Conservation (phyloP, 768 basidiomycete genomes). For the Amanita rubescens region DNA sequence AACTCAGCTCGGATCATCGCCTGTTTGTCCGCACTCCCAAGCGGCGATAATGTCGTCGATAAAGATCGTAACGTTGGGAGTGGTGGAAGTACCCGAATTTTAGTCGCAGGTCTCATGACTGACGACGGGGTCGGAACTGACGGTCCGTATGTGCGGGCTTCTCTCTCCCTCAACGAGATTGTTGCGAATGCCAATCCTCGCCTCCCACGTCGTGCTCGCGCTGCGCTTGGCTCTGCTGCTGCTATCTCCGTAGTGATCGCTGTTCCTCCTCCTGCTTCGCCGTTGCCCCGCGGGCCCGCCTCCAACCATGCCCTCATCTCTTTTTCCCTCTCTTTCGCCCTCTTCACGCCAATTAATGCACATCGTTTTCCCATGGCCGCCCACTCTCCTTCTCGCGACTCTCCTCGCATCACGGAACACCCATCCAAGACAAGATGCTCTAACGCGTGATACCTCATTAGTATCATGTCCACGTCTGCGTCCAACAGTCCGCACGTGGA, state of each 20-base stretch:
- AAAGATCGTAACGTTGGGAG: slow-evolving; percentile 42
- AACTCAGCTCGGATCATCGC: slow-evolving; percentile 43
- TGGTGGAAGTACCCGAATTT: slow-evolving; percentile 52
- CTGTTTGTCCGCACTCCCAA: slow-evolving; percentile 26
- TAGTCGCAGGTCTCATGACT: slow-evolving; percentile 18
- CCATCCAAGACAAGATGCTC: slow-evolving; percentile 66
- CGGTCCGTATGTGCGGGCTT: slow-evolving; percentile 8
- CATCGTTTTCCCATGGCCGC: slow-evolving; percentile 50
- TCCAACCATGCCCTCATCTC: slow-evolving; percentile 47
- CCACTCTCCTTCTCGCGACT: slow-evolving; percentile 53
- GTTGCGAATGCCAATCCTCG: slow-evolving; percentile 60
- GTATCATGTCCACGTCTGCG: slow-evolving; percentile 45
- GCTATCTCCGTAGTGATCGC: background rate
- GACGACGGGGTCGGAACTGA: background rate
- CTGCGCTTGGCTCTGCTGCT: background rate
- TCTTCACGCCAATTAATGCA: slow-evolving; percentile 52
- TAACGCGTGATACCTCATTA: slow-evolving; percentile 43
- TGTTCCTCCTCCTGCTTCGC: background rate
- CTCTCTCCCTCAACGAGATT: slow-evolving; percentile 43
- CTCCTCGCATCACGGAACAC: slow-evolving; percentile 48
- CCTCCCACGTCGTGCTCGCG: slow-evolving; percentile 34
- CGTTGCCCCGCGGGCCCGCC: slow-evolving; percentile 16
- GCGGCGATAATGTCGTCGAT: slow-evolving; percentile 31
- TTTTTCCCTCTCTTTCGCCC: slow-evolving; percentile 63
- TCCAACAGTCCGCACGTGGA: slow-evolving; percentile 59